phyloP scores from a whole-genome alignment of 495 filamentous ascomycete genomes.

The Hypoxylon fragiforme region DNA sequence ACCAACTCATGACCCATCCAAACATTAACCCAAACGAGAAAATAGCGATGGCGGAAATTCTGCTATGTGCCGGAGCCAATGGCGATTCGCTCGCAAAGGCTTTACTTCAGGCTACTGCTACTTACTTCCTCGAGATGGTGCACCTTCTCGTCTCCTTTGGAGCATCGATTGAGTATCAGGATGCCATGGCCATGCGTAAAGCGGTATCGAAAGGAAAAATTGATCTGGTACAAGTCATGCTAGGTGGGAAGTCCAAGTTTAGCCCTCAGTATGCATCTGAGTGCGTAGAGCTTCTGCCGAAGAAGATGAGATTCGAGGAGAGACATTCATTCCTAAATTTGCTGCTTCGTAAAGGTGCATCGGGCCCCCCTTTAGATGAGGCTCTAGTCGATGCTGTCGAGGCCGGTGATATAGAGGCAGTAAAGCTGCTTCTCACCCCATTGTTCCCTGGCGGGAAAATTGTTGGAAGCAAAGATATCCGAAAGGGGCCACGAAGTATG shows the following conservation, averaged over 20 bases:
- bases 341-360: conserved; percentile 47
- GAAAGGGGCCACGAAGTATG: conserved; percentile 33
- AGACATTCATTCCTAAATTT: conserved; percentile 43
- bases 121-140: conserved; percentile 51
- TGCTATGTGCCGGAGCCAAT: conserved; percentile 50
- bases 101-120: conserved; percentile 41
- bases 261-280: conserved; percentile 46
- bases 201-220: conserved; percentile 43
- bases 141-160: conserved; percentile 48
- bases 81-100: conserved; percentile 46
- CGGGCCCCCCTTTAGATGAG: conserved; percentile 42
- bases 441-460: conserved; percentile 40
- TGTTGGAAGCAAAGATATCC: conserved; percentile 24
- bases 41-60: conserved; percentile 45
- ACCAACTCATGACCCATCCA: conserved; percentile 41
- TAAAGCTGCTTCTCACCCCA: conserved; percentile 46
- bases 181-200: conserved; percentile 42
- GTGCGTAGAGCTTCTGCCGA: conserved; percentile 48
- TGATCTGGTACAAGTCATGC: conserved; percentile 45
- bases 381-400: conserved; percentile 47
- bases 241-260: conserved; percentile 40
- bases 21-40: conserved; percentile 50
- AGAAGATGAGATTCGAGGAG: conserved; percentile 45
- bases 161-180: conserved; percentile 50
- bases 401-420: conserved; percentile 43